Evolutionary conservation across 441 rosid species (phyloP).

Genomic region (Adansonia madagascariensis): DNA sequence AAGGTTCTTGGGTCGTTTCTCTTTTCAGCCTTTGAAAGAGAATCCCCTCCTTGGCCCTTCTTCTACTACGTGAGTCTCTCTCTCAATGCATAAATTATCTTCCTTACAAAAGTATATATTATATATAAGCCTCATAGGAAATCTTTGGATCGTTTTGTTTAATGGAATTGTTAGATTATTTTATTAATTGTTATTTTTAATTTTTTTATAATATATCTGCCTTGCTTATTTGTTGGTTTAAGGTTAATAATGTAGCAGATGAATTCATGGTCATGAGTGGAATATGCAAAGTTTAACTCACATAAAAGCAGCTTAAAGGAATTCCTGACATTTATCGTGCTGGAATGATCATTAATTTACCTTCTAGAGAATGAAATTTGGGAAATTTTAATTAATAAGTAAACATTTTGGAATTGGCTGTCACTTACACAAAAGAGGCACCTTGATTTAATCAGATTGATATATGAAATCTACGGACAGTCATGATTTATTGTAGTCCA

Average conservation of each 20-base stretch:
- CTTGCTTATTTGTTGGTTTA: not conserved
- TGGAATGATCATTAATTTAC: not conserved
- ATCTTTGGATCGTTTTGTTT: not conserved
- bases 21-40: slow-evolving; percentile 78
- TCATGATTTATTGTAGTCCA: not conserved
- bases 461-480: not conserved
- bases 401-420: not conserved
- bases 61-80: slow-evolving; percentile 60
- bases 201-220: not conserved
- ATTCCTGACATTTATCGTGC: not conserved
- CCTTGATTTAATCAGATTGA: not conserved
- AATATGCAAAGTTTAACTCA: not conserved
- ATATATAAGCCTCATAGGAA: not conserved
- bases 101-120: not conserved
- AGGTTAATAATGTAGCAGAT: not conserved
- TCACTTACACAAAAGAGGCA: not conserved
- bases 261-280: not conserved
- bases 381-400: not conserved
- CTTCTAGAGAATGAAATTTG: not conserved
- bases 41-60: slow-evolving; percentile 97
- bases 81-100: not conserved
- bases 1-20: slow-evolving; percentile 70
- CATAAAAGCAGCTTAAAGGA: not conserved
- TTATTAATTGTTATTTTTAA: too few relatives aligned
- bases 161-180: too few relatives aligned